Conservation (phyloP, 108 stramenopile genomes). For the Skeletonema costatum region DNA sequence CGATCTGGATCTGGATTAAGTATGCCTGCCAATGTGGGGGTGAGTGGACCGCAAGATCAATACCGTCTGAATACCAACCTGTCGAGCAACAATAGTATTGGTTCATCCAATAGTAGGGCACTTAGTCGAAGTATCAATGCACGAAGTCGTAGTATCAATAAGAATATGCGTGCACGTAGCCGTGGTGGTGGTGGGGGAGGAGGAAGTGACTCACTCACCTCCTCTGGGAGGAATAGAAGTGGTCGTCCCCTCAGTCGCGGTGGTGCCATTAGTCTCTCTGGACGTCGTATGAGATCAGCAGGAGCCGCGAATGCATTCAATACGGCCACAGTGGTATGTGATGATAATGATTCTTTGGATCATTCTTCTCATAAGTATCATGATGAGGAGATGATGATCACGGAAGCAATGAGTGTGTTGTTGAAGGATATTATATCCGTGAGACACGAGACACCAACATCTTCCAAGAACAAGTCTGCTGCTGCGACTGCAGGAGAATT, state of each 20-base stretch:
- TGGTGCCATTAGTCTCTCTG: not conserved
- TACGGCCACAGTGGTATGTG: not conserved
- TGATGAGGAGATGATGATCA: not conserved
- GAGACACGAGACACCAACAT: not conserved
- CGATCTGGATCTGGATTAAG: not conserved
- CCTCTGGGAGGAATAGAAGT: not conserved
- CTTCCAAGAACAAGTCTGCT: not conserved
- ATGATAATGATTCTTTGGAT: not conserved
- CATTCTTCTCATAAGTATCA: not conserved
- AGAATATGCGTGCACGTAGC: slow-evolving; percentile 1
- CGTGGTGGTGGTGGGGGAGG: not conserved
- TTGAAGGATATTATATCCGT: not conserved
- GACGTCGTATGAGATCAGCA: not conserved
- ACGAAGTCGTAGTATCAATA: not conserved
- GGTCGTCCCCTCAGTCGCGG: not conserved
- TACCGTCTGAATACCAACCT: not conserved
- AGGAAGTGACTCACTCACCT: not conserved
- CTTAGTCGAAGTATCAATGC: not conserved
- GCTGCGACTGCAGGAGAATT: not conserved
- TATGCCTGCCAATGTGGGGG: not conserved
- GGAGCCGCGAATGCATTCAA: slow-evolving; percentile 8
- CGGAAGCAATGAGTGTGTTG: not conserved
- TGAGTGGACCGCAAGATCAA: not conserved
- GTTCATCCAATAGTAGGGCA: not conserved
- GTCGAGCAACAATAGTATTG: not conserved